These are phyloP conservation scores for Testicularia cyperi DNA, from an alignment of 1,284 basidiomycete species.

Conservation along the genomic window DNA sequence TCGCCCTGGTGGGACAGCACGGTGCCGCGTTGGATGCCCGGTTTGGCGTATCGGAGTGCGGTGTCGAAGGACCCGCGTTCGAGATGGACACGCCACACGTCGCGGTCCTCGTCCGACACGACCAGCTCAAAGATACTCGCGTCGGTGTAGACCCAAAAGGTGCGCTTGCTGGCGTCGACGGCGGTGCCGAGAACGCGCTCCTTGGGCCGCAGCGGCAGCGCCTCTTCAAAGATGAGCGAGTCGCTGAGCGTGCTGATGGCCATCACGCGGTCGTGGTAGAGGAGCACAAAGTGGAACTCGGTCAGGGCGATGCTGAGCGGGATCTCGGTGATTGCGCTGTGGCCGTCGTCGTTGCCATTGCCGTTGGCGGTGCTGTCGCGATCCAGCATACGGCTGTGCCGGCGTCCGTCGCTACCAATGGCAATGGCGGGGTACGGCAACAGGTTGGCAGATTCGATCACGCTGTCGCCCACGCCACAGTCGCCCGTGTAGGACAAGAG, in stretches of 20 bases:
- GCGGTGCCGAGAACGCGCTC: constrained; percentile 51
- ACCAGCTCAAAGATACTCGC: constrained; percentile 86
- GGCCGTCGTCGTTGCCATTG: neutral
- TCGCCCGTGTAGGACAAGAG: constrained; percentile 57
- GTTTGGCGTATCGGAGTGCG: constrained; percentile 80
- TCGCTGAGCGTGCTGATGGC: constrained; percentile 81
- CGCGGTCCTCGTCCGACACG: constrained; percentile 82
- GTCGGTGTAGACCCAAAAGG: constrained; percentile 93
- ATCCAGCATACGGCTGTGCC: neutral
- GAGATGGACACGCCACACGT: constrained; percentile 91
- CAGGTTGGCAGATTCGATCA: constrained; percentile 71
- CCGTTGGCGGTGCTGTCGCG: constrained; percentile 5
- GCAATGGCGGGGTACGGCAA: constrained; percentile 55
- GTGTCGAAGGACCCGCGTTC: constrained; percentile 74
- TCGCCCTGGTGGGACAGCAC: constrained; percentile 83
- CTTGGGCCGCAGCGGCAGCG: constrained; percentile 41
- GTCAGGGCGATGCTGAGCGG: constrained; percentile 76
- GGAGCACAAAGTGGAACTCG: constrained; percentile 86
- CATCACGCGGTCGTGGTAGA: constrained; percentile 78
- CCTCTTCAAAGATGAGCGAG: constrained; percentile 78
- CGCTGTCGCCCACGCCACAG: constrained; percentile 66
- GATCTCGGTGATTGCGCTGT: constrained; percentile 35
- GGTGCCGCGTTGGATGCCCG: constrained; percentile 77
- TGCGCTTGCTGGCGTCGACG: constrained; percentile 78
- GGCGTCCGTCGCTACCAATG: constrained; percentile 17